Conservation (phyloP, 805 yeast genomes). For the Ogataea henricii region DNA sequence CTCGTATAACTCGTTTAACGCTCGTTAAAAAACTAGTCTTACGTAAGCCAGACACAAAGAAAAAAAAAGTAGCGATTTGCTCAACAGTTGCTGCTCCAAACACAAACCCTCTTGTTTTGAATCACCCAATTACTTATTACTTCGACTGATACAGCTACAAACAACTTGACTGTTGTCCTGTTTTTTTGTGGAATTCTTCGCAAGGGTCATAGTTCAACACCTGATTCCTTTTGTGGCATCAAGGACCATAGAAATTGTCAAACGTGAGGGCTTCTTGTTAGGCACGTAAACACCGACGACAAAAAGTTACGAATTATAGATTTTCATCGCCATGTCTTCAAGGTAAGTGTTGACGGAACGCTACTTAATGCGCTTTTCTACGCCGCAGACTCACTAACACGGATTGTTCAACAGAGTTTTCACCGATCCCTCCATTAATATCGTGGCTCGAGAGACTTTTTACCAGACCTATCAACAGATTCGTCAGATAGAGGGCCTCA, state of each 20-base stretch:
- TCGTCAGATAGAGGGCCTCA: conserved; percentile 38
- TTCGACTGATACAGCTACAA: neutral
- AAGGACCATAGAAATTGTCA: neutral
- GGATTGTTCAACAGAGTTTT: conserved; percentile 29
- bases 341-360: neutral
- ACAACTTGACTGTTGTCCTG: neutral
- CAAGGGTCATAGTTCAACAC: neutral
- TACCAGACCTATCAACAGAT: conserved; percentile 26
- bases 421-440: conserved; percentile 23
- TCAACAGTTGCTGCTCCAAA: neutral
- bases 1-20: conserved; percentile 9
- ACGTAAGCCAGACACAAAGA: neutral
- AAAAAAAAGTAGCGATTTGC: neutral
- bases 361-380: too few species aligned
- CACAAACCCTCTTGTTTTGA: neutral
- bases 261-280: neutral
- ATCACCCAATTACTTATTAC: neutral
- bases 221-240: neutral
- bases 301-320: neutral
- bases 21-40: neutral
- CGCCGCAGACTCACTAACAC: too few species aligned
- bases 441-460: conserved; percentile 28
- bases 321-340: neutral
- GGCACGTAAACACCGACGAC: neutral
- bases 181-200: neutral